These are phyloP conservation scores for Neospermospora avenae DNA, from an alignment of 2,329 filamentous ascomycete species.

Conservation along the genomic window DNA sequence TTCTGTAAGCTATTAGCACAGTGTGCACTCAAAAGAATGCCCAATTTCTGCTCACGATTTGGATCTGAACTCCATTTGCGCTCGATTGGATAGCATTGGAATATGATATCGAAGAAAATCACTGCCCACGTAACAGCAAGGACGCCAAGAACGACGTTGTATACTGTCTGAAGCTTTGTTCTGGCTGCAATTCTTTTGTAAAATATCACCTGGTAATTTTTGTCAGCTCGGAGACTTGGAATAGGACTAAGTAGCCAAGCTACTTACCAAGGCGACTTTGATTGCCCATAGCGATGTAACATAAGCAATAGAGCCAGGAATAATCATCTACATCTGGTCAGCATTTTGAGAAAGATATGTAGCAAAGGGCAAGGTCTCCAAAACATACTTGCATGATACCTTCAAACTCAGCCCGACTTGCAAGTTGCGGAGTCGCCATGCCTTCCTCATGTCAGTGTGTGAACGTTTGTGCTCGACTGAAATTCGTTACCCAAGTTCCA, in stretches of 20 bases:
- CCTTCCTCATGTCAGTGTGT: slow-evolving; percentile 16
- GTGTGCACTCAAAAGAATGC: neutral
- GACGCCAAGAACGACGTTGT: slow-evolving; percentile 37
- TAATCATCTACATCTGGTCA: slow-evolving; percentile 36
- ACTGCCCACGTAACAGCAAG: slow-evolving; percentile 31
- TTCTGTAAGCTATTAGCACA: neutral
- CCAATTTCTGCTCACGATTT: neutral
- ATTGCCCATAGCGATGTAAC: slow-evolving; percentile 41
- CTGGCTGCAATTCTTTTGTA: slow-evolving; percentile 41
- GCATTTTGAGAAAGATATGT: neutral
- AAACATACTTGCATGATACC: slow-evolving; percentile 1
- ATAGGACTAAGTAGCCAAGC: neutral
- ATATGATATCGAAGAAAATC: slow-evolving; percentile 19
- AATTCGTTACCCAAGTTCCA: slow-evolving; percentile 32
- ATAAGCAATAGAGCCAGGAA: slow-evolving; percentile 41
- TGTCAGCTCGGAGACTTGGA: neutral
- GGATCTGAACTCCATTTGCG: slow-evolving; percentile 15
- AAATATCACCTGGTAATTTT: slow-evolving; percentile 30
- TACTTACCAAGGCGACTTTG: slow-evolving; percentile 39
- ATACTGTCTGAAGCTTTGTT: slow-evolving; percentile 37
- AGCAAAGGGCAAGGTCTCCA: neutral
- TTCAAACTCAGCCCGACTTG: neutral
- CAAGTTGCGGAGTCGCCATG: neutral
- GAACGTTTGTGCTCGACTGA: neutral
- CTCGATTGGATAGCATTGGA: slow-evolving; percentile 16